Evolutionary conservation across 352 stramenopile genomes (phyloP).

Genomic region (Pilasporangium apinafurcum): DNA sequence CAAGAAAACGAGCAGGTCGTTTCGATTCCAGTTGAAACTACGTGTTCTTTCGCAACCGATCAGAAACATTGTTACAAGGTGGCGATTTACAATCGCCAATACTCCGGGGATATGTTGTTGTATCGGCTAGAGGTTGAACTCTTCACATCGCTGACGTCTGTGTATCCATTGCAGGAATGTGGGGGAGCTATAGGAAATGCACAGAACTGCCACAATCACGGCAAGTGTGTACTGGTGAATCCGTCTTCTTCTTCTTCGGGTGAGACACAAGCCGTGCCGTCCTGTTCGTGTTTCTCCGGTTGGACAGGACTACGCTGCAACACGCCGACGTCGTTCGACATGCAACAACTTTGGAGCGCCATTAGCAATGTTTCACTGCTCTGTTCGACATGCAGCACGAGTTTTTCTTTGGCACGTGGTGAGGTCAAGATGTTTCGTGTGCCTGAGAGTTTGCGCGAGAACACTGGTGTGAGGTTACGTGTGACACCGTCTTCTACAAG

Average conservation of each 20-base stretch:
- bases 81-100: conserved; percentile 53
- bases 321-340: conserved; percentile 43
- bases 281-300: conserved; percentile 48
- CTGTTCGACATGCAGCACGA: conserved; percentile 40
- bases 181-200: conserved; percentile 5
- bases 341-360: conserved; percentile 50
- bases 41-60: conserved; percentile 26
- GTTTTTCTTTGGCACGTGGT: conserved; percentile 35
- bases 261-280: conserved; percentile 8
- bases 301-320: conserved; percentile 63
- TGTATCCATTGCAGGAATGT: conserved; percentile 18
- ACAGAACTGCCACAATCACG: conserved; percentile 42
- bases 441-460: conserved; percentile 45
- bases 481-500: conserved; percentile 1
- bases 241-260: neutral
- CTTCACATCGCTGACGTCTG: conserved; percentile 11
- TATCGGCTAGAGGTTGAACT: conserved; percentile 38
- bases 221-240: conserved; percentile 34
- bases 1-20: conserved; percentile 24
- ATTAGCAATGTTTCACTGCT: conserved; percentile 41
- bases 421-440: conserved; percentile 63
- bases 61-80: conserved; percentile 65
- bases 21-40: conserved; percentile 28
- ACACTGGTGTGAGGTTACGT: conserved; percentile 30
- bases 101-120: conserved; percentile 34